Conservation (phyloP, 768 basidiomycete species). For the Panus rudis region DNA sequence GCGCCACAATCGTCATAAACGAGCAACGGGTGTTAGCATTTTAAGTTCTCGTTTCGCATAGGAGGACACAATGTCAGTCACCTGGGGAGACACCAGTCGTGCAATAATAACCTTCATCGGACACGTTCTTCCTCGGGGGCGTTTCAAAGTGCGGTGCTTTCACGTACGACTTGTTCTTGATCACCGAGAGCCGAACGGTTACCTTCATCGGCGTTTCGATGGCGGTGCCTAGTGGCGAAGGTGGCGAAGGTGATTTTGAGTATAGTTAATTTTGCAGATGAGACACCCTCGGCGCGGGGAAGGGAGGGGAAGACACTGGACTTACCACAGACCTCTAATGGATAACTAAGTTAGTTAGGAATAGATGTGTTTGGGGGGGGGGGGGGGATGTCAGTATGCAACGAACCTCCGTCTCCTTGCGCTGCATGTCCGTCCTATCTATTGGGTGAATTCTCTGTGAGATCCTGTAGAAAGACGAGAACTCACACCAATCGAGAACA, state of each 20-base stretch:
- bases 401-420: constrained; percentile 60
- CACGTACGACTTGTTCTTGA: constrained; percentile 50
- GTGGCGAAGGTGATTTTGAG: no score
- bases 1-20: no score
- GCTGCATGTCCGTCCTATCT: constrained; percentile 57
- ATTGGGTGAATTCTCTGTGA: neutral
- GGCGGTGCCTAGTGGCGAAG: constrained; percentile 46
- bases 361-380: neutral
- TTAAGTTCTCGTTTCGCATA: neutral
- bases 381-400: constrained; percentile 14
- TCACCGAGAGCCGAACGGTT: constrained; percentile 45
- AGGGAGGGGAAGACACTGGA: constrained; percentile 1
- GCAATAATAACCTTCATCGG: constrained; percentile 39
- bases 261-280: neutral
- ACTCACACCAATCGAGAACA: constrained; percentile 56
- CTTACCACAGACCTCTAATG: constrained; percentile 53
- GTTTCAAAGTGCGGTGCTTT: constrained; percentile 52
- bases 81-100: constrained; percentile 50
- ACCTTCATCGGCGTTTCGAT: constrained; percentile 59
- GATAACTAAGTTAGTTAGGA: neutral
- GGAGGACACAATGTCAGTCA: constrained; percentile 10
- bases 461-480: neutral
- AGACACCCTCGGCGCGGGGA: neutral
- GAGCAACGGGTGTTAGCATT: neutral
- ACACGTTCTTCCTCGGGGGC: constrained; percentile 15